phyloP scores from a whole-genome alignment of 73 alveolate genomes.

The Paramecium pentaurelia region DNA sequence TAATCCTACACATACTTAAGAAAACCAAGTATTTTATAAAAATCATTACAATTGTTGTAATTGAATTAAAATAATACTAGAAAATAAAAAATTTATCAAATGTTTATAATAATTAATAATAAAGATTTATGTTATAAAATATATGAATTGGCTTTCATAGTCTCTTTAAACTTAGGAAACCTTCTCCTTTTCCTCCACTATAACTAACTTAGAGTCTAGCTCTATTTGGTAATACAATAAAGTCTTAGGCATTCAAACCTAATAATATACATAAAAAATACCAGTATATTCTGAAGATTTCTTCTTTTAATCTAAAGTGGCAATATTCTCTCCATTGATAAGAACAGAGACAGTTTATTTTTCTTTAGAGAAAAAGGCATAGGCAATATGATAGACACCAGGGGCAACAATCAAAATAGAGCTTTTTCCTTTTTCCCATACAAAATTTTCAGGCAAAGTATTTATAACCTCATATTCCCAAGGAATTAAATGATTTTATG shows the following conservation, averaged over 20 bases:
- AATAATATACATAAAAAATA: neutral
- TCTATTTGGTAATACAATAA: constrained; percentile 41
- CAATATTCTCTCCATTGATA: constrained; percentile 22
- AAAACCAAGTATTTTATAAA: too few relatives aligned
- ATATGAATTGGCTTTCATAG: neutral
- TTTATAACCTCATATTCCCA: constrained; percentile 97
- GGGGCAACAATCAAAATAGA: constrained; percentile 86
- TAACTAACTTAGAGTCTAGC: constrained; percentile 32
- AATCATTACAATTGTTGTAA: too few relatives aligned
- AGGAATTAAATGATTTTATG: constrained; percentile 83
- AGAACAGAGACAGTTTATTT: neutral
- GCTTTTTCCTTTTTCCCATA: constrained; percentile 95
- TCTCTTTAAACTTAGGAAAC: constrained; percentile 33
- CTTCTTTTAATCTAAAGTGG: neutral
- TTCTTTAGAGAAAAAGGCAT: constrained; percentile 19
- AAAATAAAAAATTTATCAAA: too few relatives aligned
- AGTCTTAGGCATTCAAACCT: neutral
- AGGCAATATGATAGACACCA: constrained; percentile 93
- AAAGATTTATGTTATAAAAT: neutral
- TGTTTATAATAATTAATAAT: neutral
- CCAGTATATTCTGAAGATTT: constrained; percentile 9
- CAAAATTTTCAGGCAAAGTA: constrained; percentile 96
- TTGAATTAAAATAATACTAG: too few relatives aligned
- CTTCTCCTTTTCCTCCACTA: constrained; percentile 42
- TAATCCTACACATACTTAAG: too few relatives aligned